These are phyloP conservation scores for Naumovozyma dairenensis DNA, from an alignment of 805 yeast species.

Conservation along the genomic window DNA sequence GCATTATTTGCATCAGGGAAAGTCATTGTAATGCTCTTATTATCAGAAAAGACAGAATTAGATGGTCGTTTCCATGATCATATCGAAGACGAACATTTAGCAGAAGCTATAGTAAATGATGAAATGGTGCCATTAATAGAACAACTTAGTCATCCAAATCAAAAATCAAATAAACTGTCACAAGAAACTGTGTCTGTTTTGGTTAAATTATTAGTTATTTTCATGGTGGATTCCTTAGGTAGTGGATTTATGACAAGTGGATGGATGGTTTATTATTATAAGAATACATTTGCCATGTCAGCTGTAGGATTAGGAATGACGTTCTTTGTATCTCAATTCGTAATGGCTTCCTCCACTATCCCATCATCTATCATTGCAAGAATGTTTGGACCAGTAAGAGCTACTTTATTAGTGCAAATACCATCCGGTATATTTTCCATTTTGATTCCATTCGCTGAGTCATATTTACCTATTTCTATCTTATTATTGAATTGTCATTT, in stretches of 20 bases:
- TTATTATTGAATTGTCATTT: conserved; percentile 44
- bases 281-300: conserved; percentile 41
- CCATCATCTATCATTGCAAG: conserved; percentile 69
- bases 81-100: conserved; percentile 6
- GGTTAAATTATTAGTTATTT: conserved; percentile 44
- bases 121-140: conserved; percentile 22
- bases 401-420: conserved; percentile 63
- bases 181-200: conserved; percentile 36
- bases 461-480: conserved; percentile 36
- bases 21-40: conserved; percentile 38
- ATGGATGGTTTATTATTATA: conserved; percentile 80
- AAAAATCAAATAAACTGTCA: conserved; percentile 22
- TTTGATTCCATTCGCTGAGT: conserved; percentile 39
- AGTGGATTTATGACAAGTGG: conserved; percentile 82
- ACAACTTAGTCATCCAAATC: conserved; percentile 3
- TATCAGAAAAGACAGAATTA: conserved; percentile 46
- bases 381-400: conserved; percentile 64
- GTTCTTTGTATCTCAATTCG: conserved; percentile 53
- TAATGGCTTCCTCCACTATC: conserved; percentile 59
- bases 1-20: conserved; percentile 45
- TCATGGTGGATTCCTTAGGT: conserved; percentile 81
- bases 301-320: conserved; percentile 56
- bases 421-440: conserved; percentile 66
- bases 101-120: conserved; percentile 17
- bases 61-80: conserved; percentile 19